These are phyloP conservation scores for Crepidotus variabilis DNA, from an alignment of 768 basidiomycete genomes.

Conservation along the genomic window DNA sequence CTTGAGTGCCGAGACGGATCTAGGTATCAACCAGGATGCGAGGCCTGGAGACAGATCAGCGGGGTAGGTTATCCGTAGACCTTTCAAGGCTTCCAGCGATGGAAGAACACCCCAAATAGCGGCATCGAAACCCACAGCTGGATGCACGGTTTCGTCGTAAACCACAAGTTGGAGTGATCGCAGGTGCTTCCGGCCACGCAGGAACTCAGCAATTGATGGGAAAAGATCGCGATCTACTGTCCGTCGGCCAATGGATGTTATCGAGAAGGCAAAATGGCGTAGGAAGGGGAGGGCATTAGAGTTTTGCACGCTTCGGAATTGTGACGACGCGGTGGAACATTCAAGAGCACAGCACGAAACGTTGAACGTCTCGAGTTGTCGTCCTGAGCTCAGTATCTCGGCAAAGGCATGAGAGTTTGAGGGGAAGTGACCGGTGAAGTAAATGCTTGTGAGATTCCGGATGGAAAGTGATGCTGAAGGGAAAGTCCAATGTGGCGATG, in stretches of 20 bases:
- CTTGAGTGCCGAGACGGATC: slow-evolving; percentile 43
- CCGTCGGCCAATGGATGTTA: slow-evolving; percentile 38
- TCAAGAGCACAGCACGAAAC: slow-evolving; percentile 51
- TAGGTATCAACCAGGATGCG: slow-evolving; percentile 66
- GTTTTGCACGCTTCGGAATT: slow-evolving; percentile 40
- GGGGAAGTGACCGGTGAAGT: slow-evolving; percentile 57
- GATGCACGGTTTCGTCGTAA: slow-evolving; percentile 39
- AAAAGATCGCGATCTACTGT: slow-evolving; percentile 59
- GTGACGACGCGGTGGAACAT: slow-evolving; percentile 41
- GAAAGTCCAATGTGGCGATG: slow-evolving; percentile 52
- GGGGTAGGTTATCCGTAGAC: slow-evolving; percentile 60
- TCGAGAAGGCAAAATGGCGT: slow-evolving; percentile 56
- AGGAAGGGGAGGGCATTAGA: slow-evolving; percentile 52
- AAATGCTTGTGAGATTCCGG: slow-evolving; percentile 60
- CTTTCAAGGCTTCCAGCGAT: slow-evolving; percentile 45
- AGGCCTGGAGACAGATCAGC: slow-evolving; percentile 58
- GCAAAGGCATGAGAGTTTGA: slow-evolving; percentile 46
- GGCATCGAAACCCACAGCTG: slow-evolving; percentile 62
- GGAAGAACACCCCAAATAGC: slow-evolving; percentile 71
- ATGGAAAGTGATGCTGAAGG: slow-evolving; percentile 50
- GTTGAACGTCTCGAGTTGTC: slow-evolving; percentile 60
- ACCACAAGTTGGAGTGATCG: slow-evolving; percentile 50
- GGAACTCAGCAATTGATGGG: slow-evolving; percentile 64
- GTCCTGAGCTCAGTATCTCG: slow-evolving; percentile 57
- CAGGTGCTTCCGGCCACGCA: slow-evolving; percentile 51